These are phyloP conservation scores for Neonothopanus nambi DNA, from an alignment of 1,284 basidiomycete genomes.

Conservation along the genomic window DNA sequence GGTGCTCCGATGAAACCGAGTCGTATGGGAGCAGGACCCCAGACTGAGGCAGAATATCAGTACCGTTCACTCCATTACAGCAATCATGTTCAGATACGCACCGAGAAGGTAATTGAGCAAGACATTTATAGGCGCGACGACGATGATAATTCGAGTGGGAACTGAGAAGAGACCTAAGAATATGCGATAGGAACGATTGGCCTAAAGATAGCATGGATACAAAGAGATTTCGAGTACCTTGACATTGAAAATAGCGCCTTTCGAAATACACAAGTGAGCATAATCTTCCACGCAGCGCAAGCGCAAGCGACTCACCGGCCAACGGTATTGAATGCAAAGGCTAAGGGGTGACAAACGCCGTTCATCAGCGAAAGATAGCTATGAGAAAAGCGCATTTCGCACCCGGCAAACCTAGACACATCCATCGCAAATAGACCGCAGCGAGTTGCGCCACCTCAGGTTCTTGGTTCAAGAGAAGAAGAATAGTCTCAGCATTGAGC, in stretches of 20 bases:
- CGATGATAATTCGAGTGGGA: constrained; percentile 83
- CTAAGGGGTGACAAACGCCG: constrained; percentile 31
- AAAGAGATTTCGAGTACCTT: constrained; percentile 45
- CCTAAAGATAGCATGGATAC: no score
- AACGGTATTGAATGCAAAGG: constrained; percentile 78
- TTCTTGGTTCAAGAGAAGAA: constrained; percentile 83
- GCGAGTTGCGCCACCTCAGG: constrained; percentile 83
- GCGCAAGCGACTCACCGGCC: constrained; percentile 46
- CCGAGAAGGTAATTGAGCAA: constrained; percentile 84
- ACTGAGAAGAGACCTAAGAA: constrained; percentile 74
- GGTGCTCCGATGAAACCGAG: constrained; percentile 95
- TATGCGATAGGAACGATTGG: neutral
- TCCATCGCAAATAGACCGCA: constrained; percentile 74
- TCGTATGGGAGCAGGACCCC: constrained; percentile 76
- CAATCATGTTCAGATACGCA: constrained; percentile 26
- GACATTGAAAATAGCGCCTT: constrained; percentile 87
- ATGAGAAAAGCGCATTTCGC: constrained; percentile 15
- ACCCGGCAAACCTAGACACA: constrained; percentile 81
- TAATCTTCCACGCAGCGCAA: neutral
- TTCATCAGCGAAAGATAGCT: neutral
- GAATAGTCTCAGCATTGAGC: constrained; percentile 80
- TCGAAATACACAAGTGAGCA: constrained; percentile 13
- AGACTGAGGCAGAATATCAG: constrained; percentile 52
- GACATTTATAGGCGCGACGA: constrained; percentile 87
- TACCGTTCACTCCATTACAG: constrained; percentile 1